Conservation (phyloP, 2,329 filamentous ascomycete genomes). For the Apiospora malaysiana region DNA sequence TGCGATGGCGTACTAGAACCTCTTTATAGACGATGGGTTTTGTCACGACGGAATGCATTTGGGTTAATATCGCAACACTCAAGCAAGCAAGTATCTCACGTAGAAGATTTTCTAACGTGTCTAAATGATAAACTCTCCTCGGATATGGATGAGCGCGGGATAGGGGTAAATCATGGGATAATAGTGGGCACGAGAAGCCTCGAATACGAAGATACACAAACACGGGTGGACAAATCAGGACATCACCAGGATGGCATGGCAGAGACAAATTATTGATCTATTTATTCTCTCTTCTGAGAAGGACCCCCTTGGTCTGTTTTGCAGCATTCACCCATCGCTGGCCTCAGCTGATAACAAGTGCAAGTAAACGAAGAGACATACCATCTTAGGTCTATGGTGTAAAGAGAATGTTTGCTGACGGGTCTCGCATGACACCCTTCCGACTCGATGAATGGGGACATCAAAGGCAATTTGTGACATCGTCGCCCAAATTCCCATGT, state of each 20-base stretch:
- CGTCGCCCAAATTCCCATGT: background rate
- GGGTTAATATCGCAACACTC: no score
- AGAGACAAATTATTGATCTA: background rate
- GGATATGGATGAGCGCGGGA: background rate
- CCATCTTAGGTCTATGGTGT: background rate
- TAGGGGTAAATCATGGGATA: background rate
- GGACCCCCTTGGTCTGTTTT: background rate
- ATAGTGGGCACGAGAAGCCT: no score
- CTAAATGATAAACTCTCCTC: background rate
- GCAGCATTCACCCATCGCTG: background rate
- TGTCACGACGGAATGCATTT: no score
- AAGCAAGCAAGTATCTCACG: background rate
- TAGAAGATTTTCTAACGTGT: background rate
- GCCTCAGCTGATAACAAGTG: background rate
- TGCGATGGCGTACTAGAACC: no score
- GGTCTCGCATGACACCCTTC: background rate
- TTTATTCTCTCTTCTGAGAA: background rate
- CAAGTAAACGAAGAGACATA: background rate
- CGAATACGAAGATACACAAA: background rate
- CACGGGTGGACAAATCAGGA: background rate
- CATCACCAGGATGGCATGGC: background rate
- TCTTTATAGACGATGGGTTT: no score
- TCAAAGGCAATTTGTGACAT: background rate
- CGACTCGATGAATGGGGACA: background rate
- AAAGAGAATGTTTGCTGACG: constrained; percentile 1